Evolutionary conservation across 176 grass and related monocot genomes (phyloP).

Genomic region (Canna indica): DNA sequence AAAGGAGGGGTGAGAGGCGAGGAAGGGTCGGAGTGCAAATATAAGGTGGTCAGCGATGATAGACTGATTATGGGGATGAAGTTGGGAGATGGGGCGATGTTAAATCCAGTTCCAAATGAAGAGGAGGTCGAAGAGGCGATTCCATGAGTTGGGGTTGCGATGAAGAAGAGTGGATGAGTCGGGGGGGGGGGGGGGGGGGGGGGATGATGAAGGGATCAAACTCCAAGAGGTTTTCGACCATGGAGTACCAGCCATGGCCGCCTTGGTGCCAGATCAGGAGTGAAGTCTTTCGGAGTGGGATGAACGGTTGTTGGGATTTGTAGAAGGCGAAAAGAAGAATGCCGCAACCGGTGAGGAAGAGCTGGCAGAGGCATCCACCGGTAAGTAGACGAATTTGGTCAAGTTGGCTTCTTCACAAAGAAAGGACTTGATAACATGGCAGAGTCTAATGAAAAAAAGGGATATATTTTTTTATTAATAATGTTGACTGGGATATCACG

Average conservation of each 20-base stretch:
- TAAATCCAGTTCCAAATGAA: constrained; percentile 73
- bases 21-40: constrained; percentile 37
- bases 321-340: constrained; percentile 55
- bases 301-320: constrained; percentile 42
- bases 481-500: too few species aligned
- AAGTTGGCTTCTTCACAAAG: background rate
- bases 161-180: constrained; percentile 27
- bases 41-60: constrained; percentile 38
- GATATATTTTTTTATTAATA: too few species aligned
- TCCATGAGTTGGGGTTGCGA: constrained; percentile 40
- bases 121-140: constrained; percentile 49
- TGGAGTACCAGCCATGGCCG: constrained; percentile 50
- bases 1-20: constrained; percentile 33
- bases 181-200: too few species aligned
- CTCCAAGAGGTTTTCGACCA: constrained; percentile 56
- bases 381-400: background rate
- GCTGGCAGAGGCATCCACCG: too few species aligned
- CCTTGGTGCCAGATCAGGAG: constrained; percentile 66
- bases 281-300: constrained; percentile 19
- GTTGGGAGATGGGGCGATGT: constrained; percentile 14
- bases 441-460: too few species aligned
- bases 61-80: constrained; percentile 46
- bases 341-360: too few species aligned
- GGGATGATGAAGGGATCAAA: constrained; percentile 44
- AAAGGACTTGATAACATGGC: too few species aligned